Evolutionary conservation across 495 filamentous ascomycete genomes (phyloP).

Genomic region (Daldinia vernicosa): DNA sequence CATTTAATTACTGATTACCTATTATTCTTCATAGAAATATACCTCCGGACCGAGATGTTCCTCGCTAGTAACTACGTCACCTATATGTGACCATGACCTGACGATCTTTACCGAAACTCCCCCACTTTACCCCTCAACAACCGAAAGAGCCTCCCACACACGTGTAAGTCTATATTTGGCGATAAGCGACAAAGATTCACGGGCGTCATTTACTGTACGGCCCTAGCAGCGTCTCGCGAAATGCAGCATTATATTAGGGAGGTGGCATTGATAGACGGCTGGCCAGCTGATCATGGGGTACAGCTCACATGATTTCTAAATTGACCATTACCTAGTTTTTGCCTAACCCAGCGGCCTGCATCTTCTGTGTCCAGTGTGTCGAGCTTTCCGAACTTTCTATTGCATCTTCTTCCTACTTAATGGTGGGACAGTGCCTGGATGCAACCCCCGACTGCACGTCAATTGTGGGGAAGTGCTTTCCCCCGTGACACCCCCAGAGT

Average conservation of each 20-base stretch:
- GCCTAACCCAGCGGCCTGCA: constrained; percentile 43
- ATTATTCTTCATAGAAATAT: constrained; percentile 5
- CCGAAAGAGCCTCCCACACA: constrained; percentile 32
- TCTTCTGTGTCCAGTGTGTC: constrained; percentile 9
- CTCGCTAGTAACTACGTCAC: constrained; percentile 36
- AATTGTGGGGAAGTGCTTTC: constrained; percentile 32
- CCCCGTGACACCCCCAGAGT: constrained; percentile 32
- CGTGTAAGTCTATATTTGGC: constrained; percentile 27
- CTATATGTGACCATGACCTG: constrained; percentile 38
- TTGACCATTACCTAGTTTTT: constrained; percentile 33
- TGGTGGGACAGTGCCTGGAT: constrained; percentile 39
- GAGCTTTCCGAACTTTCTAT: constrained; percentile 22
- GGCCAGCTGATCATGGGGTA: constrained; percentile 34
- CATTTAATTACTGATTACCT: too few relatives aligned
- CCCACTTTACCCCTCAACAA: constrained; percentile 39
- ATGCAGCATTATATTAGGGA: constrained; percentile 12
- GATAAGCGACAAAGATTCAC: background rate
- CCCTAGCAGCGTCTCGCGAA: background rate
- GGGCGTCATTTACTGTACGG: background rate
- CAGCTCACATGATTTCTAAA: constrained; percentile 34
- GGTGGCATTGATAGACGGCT: constrained; percentile 20
- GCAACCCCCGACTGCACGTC: constrained; percentile 37
- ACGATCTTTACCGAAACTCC: constrained; percentile 37
- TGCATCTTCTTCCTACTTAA: constrained; percentile 24
- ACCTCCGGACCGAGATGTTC: constrained; percentile 23